Evolutionary conservation across 352 stramenopile genomes (phyloP).

Genomic region (Globisporangium spinosum): DNA sequence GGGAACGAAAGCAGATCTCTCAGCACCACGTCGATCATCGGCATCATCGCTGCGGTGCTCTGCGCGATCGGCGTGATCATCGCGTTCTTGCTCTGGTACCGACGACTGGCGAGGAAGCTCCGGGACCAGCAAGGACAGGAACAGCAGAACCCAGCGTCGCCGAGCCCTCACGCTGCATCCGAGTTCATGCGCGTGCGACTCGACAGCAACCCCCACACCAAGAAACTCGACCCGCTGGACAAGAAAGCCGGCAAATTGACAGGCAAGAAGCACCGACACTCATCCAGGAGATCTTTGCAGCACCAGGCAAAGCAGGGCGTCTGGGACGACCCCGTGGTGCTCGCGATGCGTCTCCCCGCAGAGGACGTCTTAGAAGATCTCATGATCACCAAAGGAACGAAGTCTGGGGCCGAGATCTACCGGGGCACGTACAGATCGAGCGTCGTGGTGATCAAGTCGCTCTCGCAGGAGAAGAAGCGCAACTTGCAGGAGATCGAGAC

Average conservation of each 20-base stretch:
- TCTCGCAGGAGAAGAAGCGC: not conserved
- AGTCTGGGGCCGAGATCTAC: slow-evolving; percentile 2
- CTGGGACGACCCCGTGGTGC: slow-evolving; percentile 10
- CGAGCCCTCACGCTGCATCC: not conserved
- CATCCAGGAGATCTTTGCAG: not conserved
- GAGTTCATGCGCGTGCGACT: not conserved
- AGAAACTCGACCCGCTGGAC: not conserved
- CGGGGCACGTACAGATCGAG: not conserved
- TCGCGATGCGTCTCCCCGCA: slow-evolving; percentile 4
- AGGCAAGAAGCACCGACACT: not conserved
- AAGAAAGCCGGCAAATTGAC: not conserved
- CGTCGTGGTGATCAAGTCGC: slow-evolving; percentile 9
- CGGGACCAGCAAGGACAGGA: not conserved
- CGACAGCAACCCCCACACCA: slow-evolving; percentile 2
- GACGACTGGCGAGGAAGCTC: not conserved
- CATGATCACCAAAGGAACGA: not conserved
- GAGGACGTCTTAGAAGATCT: not conserved
- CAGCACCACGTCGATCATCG: not conserved
- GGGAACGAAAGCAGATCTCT: not conserved
- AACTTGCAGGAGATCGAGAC: slow-evolving; percentile 11
- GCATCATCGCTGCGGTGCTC: slow-evolving; percentile 16
- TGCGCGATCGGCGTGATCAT: slow-evolving; percentile 20
- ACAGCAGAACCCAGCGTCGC: not conserved
- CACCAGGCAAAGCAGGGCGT: not conserved
- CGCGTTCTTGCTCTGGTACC: slow-evolving; percentile 16